Evolutionary conservation across 495 filamentous ascomycete genomes (phyloP).

Genomic region (Neurospora cerealis): DNA sequence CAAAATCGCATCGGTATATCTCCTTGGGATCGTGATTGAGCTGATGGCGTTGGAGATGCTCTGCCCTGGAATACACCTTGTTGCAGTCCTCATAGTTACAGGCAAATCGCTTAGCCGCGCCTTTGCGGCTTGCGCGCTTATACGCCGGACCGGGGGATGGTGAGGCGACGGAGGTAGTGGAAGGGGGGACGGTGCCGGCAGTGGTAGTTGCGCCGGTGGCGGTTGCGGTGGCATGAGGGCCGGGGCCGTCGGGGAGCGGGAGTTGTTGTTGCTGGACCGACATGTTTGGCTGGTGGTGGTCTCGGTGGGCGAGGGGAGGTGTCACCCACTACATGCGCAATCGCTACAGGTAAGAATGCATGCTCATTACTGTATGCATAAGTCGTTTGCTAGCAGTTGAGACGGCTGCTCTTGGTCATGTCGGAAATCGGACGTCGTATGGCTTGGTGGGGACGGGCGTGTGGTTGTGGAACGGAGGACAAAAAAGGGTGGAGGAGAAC

Average conservation of each 20-base stretch:
- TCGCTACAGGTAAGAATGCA: neutral
- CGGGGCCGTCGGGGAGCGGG: neutral
- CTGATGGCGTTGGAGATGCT: conserved; percentile 65
- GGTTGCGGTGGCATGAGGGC: neutral
- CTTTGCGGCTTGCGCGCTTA: conserved; percentile 42
- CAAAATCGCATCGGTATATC: conserved; percentile 88
- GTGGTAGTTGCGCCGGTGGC: neutral
- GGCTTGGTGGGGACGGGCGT: neutral
- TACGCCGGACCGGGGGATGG: conserved; percentile 11
- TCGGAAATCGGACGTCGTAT: neutral
- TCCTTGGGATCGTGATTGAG: conserved; percentile 74
- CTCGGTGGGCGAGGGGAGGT: neutral
- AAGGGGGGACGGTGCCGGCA: neutral
- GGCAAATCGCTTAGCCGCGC: conserved; percentile 50
- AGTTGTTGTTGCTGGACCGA: neutral
- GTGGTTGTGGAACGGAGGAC: neutral
- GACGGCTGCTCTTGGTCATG: neutral
- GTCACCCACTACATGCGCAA: neutral
- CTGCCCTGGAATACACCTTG: conserved; percentile 90
- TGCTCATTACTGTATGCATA: neutral
- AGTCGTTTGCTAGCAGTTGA: neutral
- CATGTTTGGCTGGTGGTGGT: neutral
- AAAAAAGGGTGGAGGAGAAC: neutral
- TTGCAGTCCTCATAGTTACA: conserved; percentile 80
- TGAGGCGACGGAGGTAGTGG: neutral